Conservation (phyloP, 257 asterid genomes). For the Solanum sejunctum region DNA sequence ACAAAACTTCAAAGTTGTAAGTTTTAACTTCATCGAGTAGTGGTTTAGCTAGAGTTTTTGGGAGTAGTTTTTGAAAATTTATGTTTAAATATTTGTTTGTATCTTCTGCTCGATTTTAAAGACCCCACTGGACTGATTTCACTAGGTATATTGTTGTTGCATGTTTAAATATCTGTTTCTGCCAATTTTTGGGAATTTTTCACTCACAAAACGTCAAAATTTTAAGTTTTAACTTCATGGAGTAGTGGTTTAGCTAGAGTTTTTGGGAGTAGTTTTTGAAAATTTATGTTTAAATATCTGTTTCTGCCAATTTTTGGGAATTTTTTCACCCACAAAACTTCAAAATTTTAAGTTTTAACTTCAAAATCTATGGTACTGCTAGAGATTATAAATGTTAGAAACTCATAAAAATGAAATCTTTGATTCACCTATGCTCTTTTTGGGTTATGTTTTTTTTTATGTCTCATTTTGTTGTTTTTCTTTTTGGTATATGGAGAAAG, state of each 20-base stretch:
- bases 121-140: too few relatives aligned
- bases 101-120: too few relatives aligned
- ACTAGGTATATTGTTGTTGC: too few relatives aligned
- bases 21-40: too few relatives aligned
- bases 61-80: neutral
- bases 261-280: neutral
- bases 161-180: neutral
- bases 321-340: neutral
- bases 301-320: neutral
- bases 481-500: constrained; percentile 1
- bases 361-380: neutral
- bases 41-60: neutral
- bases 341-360: neutral
- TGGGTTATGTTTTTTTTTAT: neutral
- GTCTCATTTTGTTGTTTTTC: neutral
- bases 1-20: too few relatives aligned
- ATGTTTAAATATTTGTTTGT: too few relatives aligned
- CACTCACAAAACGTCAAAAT: too few relatives aligned
- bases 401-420: neutral
- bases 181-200: neutral
- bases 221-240: too few relatives aligned
- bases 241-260: neutral
- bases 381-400: neutral
- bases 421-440: neutral
- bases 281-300: neutral